These are phyloP conservation scores for Halophytophthora batemanensis DNA, from an alignment of 352 stramenopile genomes.

Conservation along the genomic window DNA sequence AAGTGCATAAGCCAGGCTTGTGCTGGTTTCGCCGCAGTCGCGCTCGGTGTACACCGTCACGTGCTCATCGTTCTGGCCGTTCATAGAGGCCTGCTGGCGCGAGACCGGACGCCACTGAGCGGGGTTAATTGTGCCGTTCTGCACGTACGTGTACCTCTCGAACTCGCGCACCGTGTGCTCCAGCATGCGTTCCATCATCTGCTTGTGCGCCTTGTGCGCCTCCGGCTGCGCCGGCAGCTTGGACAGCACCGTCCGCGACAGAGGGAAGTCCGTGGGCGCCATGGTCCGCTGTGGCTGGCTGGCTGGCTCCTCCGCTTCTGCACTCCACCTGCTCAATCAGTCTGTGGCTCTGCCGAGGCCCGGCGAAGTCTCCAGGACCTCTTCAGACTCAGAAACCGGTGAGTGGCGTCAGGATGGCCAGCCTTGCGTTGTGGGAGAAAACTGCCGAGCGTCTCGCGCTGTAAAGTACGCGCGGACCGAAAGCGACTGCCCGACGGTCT, in stretches of 20 bases:
- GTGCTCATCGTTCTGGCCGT: conserved; percentile 9
- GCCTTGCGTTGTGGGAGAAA: background rate
- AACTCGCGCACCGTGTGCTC: conserved; percentile 20
- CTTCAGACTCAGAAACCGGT: background rate
- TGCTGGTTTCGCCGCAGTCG: conserved; percentile 11
- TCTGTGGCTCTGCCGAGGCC: background rate
- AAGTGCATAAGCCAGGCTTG: conserved; percentile 5
- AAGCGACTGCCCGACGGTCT: no score
- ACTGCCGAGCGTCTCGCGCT: background rate
- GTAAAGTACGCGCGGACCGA: background rate
- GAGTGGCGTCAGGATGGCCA: background rate
- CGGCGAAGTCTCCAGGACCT: background rate
- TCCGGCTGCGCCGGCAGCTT: conserved; percentile 14
- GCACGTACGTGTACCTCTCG: conserved; percentile 17
- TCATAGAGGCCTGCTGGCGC: conserved; percentile 7
- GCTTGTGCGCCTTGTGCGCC: conserved; percentile 17
- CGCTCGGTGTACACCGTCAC: conserved; percentile 23
- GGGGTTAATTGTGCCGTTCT: conserved; percentile 20
- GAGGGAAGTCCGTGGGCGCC: conserved; percentile 28
- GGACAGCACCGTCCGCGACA: conserved; percentile 30
- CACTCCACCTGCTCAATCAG: no score
- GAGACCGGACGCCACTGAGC: conserved; percentile 23
- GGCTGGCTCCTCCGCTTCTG: no score
- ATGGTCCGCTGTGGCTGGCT: conserved; percentile 6
- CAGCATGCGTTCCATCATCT: conserved; percentile 32